Conservation (phyloP, 1,139 yeast species). For the Yamadazyma pseudoaaseri region DNA sequence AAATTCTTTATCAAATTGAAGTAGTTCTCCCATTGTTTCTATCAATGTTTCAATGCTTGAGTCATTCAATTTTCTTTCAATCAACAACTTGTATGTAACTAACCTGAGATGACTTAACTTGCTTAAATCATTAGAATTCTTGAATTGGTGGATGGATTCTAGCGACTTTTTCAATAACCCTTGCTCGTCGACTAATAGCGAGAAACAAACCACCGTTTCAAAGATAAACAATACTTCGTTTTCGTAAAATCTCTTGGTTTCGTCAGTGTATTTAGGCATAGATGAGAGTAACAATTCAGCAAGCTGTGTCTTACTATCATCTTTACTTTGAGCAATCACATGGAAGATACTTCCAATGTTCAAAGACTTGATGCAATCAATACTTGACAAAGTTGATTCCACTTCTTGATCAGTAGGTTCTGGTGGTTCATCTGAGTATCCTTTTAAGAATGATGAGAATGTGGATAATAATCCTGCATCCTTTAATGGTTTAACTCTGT, state of each 20-base stretch:
- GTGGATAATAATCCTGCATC: slow-evolving; percentile 82
- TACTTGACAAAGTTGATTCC: slow-evolving; percentile 76
- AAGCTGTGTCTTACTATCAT: slow-evolving; percentile 21
- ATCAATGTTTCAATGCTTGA: slow-evolving; percentile 11
- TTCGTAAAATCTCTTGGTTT: slow-evolving; percentile 48
- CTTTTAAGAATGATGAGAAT: slow-evolving; percentile 86
- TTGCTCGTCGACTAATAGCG: slow-evolving; percentile 42
- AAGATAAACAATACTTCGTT: slow-evolving; percentile 54
- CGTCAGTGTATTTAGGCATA: slow-evolving; percentile 31
- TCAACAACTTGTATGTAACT: slow-evolving; percentile 40
- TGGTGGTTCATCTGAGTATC: slow-evolving; percentile 79
- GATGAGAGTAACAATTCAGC: slow-evolving; percentile 23
- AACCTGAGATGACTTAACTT: slow-evolving; percentile 32
- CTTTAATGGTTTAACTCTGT: slow-evolving; percentile 58
- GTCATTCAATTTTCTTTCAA: slow-evolving; percentile 33
- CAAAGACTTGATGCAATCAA: slow-evolving; percentile 77
- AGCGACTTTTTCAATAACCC: slow-evolving; percentile 27
- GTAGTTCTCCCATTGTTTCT: slow-evolving; percentile 8
- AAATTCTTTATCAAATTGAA: slow-evolving; percentile 34
- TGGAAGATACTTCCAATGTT: slow-evolving; percentile 53
- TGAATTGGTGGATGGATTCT: slow-evolving; percentile 17
- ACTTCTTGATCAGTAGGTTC: slow-evolving; percentile 94
- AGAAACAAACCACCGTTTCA: slow-evolving; percentile 54
- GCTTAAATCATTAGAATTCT: slow-evolving; percentile 20
- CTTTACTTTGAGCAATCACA: slow-evolving; percentile 34